phyloP scores from a whole-genome alignment of 2,329 filamentous ascomycete species.

The Apiospora saccharicola region DNA sequence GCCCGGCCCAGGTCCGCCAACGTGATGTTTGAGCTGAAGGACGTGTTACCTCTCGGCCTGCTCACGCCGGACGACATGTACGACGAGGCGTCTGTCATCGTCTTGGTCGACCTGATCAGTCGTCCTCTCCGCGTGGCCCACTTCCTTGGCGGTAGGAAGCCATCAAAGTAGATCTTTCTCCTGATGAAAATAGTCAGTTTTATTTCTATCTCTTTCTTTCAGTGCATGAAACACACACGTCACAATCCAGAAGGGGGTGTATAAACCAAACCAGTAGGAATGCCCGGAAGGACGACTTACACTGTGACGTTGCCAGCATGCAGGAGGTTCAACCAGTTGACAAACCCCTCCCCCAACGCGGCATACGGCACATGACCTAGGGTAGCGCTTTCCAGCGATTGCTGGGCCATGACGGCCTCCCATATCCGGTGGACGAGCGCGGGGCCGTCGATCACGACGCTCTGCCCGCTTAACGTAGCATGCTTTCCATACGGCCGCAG shows the following conservation, averaged over 20 bases:
- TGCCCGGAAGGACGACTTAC: conserved; percentile 54
- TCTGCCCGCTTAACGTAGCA: conserved; percentile 49
- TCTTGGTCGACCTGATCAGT: conserved; percentile 62
- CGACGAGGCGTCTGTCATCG: conserved; percentile 59
- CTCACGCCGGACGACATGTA: conserved; percentile 38
- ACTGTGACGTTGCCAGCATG: conserved; percentile 62
- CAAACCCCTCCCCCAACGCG: conserved; percentile 65
- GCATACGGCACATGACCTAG: conserved; percentile 68
- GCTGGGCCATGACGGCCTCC: conserved; percentile 57
- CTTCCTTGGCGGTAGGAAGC: conserved; percentile 76
- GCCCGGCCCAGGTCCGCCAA: conserved; percentile 19
- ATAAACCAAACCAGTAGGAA: conserved; percentile 33
- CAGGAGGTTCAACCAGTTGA: conserved; percentile 70
- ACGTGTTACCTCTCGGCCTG: not conserved
- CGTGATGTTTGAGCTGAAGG: not conserved
- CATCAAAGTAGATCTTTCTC: conserved; percentile 83
- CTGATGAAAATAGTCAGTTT: conserved; percentile 48
- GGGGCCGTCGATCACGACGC: conserved; percentile 76
- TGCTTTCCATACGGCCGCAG: conserved; percentile 60
- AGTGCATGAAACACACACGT: not conserved
- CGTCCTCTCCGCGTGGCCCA: conserved; percentile 66
- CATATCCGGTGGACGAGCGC: conserved; percentile 79
- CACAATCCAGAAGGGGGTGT: conserved; percentile 30
- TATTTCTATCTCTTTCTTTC: not conserved
- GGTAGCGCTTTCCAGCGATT: conserved; percentile 49